Conservation (phyloP, 2,329 filamentous ascomycete genomes). For the Mariannaea sp. region DNA sequence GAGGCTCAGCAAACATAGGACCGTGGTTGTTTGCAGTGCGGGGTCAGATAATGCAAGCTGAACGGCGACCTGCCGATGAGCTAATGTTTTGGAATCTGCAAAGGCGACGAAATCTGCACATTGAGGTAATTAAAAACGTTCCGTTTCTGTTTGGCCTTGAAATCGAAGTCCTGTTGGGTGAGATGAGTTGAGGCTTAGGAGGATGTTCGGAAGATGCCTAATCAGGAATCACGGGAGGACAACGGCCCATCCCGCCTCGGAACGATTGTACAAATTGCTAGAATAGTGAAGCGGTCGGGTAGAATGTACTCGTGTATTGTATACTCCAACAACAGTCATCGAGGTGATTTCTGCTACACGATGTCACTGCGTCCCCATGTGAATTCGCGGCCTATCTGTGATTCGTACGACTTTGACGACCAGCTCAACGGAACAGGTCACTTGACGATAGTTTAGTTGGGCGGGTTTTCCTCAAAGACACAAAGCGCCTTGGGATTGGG, state of each 20-base stretch:
- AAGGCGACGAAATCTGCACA: too few relatives aligned
- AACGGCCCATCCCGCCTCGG: slow-evolving; percentile 11
- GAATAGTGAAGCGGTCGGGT: too few relatives aligned
- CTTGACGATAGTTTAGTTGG: slow-evolving; percentile 4
- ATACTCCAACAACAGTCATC: neutral
- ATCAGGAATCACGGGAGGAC: slow-evolving; percentile 8
- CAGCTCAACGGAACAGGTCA: slow-evolving; percentile 2
- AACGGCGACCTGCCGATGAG: neutral
- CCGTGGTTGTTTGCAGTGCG: neutral
- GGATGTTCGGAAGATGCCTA: slow-evolving; percentile 1
- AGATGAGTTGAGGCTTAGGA: neutral
- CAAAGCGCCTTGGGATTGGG: slow-evolving; percentile 1
- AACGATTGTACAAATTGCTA: too few relatives aligned
- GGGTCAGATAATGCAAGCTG: neutral
- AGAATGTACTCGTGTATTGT: too few relatives aligned
- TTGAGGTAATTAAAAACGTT: neutral
- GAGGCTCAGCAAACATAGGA: neutral
- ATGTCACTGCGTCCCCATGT: neutral
- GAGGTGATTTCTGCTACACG: neutral
- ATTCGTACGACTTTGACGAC: slow-evolving; percentile 3
- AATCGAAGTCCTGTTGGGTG: neutral
- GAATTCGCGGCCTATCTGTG: neutral
- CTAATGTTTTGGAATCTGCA: neutral
- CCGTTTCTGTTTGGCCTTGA: too few relatives aligned
- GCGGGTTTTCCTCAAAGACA: neutral